Percentiles rank a stretch among this genome's conserved stretches.
phyloP scores from a whole-genome alignment of 1,139 yeast species.

The Taiozyma sp. region DNA sequence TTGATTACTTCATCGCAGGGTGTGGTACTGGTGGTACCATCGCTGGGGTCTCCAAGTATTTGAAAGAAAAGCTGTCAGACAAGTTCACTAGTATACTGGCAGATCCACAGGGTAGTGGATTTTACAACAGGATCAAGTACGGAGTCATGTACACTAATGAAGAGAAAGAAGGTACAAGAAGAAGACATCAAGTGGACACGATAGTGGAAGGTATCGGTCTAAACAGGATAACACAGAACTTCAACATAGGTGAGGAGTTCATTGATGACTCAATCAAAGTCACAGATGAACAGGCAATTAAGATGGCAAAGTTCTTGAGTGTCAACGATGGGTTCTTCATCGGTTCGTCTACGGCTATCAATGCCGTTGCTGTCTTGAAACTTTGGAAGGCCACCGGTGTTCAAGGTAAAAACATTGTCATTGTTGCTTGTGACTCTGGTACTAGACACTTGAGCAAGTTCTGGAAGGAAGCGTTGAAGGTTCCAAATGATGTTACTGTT shows the following conservation, averaged over 20 bases:
- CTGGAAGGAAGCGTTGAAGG: constrained; percentile 64
- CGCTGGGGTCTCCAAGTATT: constrained; percentile 74
- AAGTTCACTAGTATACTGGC: constrained; percentile 55
- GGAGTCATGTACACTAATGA: constrained; percentile 92
- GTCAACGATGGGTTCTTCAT: constrained; percentile 84
- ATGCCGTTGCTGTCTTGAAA: constrained; percentile 84
- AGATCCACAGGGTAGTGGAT: constrained; percentile 95
- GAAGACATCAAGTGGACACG: constrained; percentile 96
- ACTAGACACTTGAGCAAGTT: constrained; percentile 85
- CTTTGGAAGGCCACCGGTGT: constrained; percentile 48
- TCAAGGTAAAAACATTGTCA: constrained; percentile 68
- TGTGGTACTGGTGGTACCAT: constrained; percentile 81
- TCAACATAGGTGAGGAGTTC: constrained; percentile 60
- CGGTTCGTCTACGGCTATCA: constrained; percentile 90
- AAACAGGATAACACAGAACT: constrained; percentile 80
- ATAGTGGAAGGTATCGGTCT: constrained; percentile 92
- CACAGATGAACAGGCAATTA: constrained; percentile 71
- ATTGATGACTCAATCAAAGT: constrained; percentile 83
- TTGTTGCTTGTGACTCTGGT: constrained; percentile 94
- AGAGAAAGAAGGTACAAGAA: constrained; percentile 88
- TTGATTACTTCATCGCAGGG: constrained; percentile 79
- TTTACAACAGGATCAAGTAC: constrained; percentile 74
- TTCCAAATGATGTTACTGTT: constrained; percentile 26
- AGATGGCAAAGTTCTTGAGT: constrained; percentile 83
- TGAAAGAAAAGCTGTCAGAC: constrained; percentile 46